Evolutionary conservation across 73 alveolate genomes (phyloP).

Genomic region (Tetrahymena thermophila): DNA sequence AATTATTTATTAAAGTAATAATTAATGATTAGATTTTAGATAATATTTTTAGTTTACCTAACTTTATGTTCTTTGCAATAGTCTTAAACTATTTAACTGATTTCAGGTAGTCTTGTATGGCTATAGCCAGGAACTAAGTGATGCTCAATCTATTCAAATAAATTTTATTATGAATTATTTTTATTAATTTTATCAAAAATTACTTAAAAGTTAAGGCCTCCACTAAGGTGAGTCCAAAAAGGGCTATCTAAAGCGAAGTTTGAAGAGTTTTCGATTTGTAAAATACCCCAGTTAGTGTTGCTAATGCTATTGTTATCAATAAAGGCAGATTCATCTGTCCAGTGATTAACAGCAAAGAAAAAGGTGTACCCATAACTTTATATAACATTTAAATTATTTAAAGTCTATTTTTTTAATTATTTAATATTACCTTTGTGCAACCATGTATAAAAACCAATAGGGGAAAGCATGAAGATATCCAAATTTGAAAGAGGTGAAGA

Average conservation of each 20-base stretch:
- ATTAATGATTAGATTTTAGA: not conserved
- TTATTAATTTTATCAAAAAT: not conserved
- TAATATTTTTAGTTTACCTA: not conserved
- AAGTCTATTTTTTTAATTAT: not conserved
- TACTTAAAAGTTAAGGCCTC: slow-evolving; percentile 50
- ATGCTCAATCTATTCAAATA: slow-evolving; percentile 54
- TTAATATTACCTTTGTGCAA: not conserved
- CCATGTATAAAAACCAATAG: slow-evolving; percentile 50
- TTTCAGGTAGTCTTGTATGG: slow-evolving; percentile 61
- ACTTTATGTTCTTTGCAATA: slow-evolving; percentile 50
- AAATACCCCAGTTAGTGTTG: slow-evolving; percentile 65
- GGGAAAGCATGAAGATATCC: slow-evolving; percentile 49
- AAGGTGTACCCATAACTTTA: slow-evolving; percentile 53
- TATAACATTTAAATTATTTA: not conserved
- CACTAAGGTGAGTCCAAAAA: slow-evolving; percentile 59
- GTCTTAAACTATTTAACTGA: slow-evolving; percentile 37
- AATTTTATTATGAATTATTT: not conserved
- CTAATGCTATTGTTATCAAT: slow-evolving; percentile 50
- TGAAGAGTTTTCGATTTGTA: slow-evolving; percentile 58
- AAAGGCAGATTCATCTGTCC: slow-evolving; percentile 69
- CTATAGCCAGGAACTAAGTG: slow-evolving; percentile 62
- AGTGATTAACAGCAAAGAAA: slow-evolving; percentile 68
- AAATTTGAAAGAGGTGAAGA: slow-evolving; percentile 35
- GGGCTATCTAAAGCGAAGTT: slow-evolving; percentile 53
- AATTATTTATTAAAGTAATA: too few relatives aligned